Evolutionary conservation across 2,329 filamentous ascomycete genomes (phyloP).

Genomic region (Claviceps purpurea): DNA sequence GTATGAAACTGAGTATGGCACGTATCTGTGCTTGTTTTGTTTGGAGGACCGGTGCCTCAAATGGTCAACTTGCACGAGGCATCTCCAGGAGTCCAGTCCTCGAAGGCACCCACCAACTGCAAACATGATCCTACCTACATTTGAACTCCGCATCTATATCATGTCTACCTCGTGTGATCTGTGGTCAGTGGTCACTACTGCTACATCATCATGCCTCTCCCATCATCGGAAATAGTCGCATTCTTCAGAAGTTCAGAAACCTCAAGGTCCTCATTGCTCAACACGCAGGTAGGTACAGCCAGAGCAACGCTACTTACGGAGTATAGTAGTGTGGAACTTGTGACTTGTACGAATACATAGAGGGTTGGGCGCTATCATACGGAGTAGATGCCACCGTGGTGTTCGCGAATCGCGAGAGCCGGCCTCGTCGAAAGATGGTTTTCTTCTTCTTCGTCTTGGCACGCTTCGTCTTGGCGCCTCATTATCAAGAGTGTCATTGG

Average conservation of each 20-base stretch:
- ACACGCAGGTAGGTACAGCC: background rate
- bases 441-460: background rate
- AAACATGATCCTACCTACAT: too few species aligned
- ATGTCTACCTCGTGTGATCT: background rate
- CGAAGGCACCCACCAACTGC: too few species aligned
- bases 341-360: background rate
- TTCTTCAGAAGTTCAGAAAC: too few species aligned
- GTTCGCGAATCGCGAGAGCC: slow-evolving; percentile 5
- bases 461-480: background rate
- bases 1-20: too few species aligned
- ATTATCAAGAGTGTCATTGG: background rate
- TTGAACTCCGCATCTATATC: background rate
- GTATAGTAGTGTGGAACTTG: background rate
- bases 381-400: slow-evolving; percentile 1
- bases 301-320: too few species aligned
- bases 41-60: too few species aligned
- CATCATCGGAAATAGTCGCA: background rate
- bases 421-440: background rate
- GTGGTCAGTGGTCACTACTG: background rate
- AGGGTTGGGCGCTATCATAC: background rate
- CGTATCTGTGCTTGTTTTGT: too few species aligned
- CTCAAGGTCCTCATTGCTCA: background rate
- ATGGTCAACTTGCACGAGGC: too few species aligned
- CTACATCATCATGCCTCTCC: background rate
- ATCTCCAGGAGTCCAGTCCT: too few species aligned